These are phyloP conservation scores for Fonsecaea pugnacius DNA, from an alignment of 2,329 filamentous ascomycete species.

Conservation along the genomic window DNA sequence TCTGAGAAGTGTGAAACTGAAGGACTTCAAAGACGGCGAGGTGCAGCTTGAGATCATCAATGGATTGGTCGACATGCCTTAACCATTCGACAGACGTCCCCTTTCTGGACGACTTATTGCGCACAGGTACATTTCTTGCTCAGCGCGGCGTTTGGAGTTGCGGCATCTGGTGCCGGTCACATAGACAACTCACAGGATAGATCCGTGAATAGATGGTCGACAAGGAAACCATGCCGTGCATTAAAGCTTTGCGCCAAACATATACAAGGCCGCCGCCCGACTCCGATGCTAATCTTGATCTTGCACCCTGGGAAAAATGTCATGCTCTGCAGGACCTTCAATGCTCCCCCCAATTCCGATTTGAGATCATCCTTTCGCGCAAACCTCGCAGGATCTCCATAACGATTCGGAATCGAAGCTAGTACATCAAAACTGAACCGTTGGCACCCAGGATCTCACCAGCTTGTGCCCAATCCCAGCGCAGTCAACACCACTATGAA, in stretches of 20 bases:
- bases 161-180: neutral
- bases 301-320: neutral
- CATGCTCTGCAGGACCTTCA: neutral
- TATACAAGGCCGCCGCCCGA: neutral
- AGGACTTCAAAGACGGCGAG: conserved; percentile 35
- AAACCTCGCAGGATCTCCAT: neutral
- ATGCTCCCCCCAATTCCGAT: neutral
- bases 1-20: conserved; percentile 71
- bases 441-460: too few species aligned
- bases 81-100: neutral
- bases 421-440: neutral
- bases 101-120: neutral
- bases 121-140: neutral
- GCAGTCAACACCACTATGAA: too few species aligned
- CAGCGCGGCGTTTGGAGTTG: conserved; percentile 21
- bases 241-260: neutral
- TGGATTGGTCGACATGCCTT: conserved; percentile 26
- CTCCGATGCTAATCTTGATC: neutral
- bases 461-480: too few species aligned
- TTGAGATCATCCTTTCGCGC: neutral
- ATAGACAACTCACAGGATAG: neutral
- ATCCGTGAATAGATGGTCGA: conserved; percentile 7
- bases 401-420: neutral
- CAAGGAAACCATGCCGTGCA: neutral
- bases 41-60: conserved; percentile 34